Evolutionary conservation across 805 yeast species (phyloP), one percentile per base, ranked within the genome.

Genomic region (Candida maltosa): DNA sequence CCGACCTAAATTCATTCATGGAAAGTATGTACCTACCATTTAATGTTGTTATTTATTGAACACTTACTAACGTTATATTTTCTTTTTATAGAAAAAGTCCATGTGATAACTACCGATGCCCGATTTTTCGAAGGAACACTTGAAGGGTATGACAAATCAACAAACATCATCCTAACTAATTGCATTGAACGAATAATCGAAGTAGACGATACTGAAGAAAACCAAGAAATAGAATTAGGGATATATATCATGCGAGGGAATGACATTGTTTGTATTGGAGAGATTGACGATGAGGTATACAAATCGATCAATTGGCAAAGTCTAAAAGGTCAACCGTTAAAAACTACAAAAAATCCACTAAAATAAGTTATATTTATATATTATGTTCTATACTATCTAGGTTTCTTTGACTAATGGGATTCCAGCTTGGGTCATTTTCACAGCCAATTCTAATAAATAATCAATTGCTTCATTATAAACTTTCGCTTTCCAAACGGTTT

Each of bases 391-490:
- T 29, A 32, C 16, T 16, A 29, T 21, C 12, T 11, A 8, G 12
- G 25, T 5, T 16, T 34, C 30, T 26, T 31, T 38, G 15, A 38
- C 32, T 22, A 34, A 21, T 11, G 39, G 39, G 10, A 87, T 71
- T 1, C 87, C 88, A 37, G 76, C 56, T 47, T 73, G 76, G 45
- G 76, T 75, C 95, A 88, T 85, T 53, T 83, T 83, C 24, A 89
- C 75, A 1, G 93, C 95, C 45, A 89, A 59, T 44, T 86, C 96
- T 49, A 91, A 66, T 42, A 91, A 62, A 54, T 89, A 91, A 52
- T 91, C 97, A 40, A 91, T 78, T 12, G 96, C 95, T 60, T 91
- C 97, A 54, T 88, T 88, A 56, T 84, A 83, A 10, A 91, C 75
- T 60, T 91, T 91, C 32, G 97, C 96, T 60, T 89, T 87, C 85